Percentiles rank a stretch among this genome's conserved stretches.
Conservation (phyloP, 768 basidiomycete genomes). For the Lactifluus pinguis region DNA sequence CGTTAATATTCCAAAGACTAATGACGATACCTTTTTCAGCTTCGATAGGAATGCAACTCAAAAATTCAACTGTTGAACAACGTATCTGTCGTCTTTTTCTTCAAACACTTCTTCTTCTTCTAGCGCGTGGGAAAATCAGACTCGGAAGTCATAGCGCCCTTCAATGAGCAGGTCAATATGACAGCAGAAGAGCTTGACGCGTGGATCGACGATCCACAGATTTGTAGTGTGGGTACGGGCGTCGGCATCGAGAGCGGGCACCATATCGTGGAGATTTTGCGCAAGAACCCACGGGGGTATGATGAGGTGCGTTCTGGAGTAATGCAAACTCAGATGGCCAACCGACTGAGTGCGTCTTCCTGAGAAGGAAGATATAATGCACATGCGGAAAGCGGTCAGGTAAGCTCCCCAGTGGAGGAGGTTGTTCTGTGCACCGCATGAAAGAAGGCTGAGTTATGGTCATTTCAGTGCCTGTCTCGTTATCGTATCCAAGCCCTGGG, state of each 20-base stretch:
- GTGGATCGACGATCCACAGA: constrained; percentile 28
- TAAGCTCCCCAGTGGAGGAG: constrained; percentile 11
- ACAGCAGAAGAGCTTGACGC: constrained; percentile 25
- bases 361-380: constrained; percentile 25
- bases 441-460: not conserved
- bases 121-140: constrained; percentile 22
- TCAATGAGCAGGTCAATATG: constrained; percentile 28
- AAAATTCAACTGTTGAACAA: too few species aligned
- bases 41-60: too few species aligned
- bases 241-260: constrained; percentile 28
- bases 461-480: too few species aligned
- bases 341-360: not conserved
- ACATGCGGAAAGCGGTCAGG: constrained; percentile 29
- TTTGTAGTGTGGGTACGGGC: constrained; percentile 26
- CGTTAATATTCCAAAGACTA: too few species aligned
- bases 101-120: not conserved
- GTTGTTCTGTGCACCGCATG: not conserved
- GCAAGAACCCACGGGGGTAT: constrained; percentile 28
- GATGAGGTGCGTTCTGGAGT: constrained; percentile 17
- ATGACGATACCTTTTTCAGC: too few species aligned
- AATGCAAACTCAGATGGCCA: not conserved
- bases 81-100: too few species aligned
- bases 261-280: constrained; percentile 28
- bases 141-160: constrained; percentile 25
- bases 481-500: too few species aligned